Evolutionary conservation across 78 protist species (phyloP).

Genomic region (Guillardia theta): DNA sequence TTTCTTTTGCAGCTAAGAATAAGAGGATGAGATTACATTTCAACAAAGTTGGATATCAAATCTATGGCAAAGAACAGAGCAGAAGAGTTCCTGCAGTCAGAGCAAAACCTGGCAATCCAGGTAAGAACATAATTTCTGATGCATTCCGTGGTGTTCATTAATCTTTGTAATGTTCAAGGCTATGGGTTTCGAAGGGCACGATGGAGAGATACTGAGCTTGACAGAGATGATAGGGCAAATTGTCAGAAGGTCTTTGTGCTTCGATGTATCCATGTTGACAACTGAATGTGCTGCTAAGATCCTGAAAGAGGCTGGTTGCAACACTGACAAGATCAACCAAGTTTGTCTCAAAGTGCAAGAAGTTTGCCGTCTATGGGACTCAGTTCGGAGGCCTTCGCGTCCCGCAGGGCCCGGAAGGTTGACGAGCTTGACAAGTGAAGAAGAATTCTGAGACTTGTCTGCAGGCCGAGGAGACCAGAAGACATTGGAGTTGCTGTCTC

Average conservation of each 20-base stretch:
- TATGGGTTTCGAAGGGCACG: constrained; percentile 2
- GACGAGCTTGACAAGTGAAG: no score
- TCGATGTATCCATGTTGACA: background rate
- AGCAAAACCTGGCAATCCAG: constrained; percentile 19
- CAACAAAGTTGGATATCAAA: background rate
- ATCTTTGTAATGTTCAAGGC: no score
- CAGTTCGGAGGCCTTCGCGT: constrained; percentile 13
- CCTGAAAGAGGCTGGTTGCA: background rate
- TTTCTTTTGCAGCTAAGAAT: background rate
- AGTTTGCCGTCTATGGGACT: background rate
- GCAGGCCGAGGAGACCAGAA: no score
- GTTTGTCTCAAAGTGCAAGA: background rate
- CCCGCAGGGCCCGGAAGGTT: constrained; percentile 26
- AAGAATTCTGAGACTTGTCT: no score
- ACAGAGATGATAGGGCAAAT: background rate
- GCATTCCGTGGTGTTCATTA: no score
- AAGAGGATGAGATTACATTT: background rate
- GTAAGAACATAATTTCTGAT: no score
- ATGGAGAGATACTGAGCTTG: background rate
- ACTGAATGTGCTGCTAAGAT: background rate
- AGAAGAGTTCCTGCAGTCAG: background rate
- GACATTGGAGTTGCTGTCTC: no score
- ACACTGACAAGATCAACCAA: background rate
- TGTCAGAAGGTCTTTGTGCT: background rate
- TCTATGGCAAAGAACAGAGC: constrained; percentile 26